Base-by-base conservation (phyloP, 129 eudicot species). In the Flaveria sonorensis region DNA sequence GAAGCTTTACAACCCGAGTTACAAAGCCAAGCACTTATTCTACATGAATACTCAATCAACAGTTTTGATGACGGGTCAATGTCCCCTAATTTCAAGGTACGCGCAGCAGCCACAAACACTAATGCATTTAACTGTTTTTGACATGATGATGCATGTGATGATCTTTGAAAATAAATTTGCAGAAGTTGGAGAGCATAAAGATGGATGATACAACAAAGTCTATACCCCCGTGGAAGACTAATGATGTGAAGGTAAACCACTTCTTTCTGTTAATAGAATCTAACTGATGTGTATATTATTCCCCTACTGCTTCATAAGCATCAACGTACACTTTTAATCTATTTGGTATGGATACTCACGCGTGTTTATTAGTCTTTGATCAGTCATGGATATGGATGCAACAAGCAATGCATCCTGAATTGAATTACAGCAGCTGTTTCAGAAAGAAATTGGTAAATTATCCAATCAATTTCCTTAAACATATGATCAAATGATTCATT, bases 301-400 rank as follows among this genome's bases (percentile, higher is more conserved):
- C 24, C 4, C 24, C 4, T 56, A 40, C 20, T 47, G 26, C 14
- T 23, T 45, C 20, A 21, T 59, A 36, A 39, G 42, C 66, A 36
- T 13, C 47, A 36, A 36, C 7, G 7, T 15, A 19, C n/a, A 36
- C 18, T 48, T 43, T 10, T 47, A 30, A 50, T 65, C 1, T 39
- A 3, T 11, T 52, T 0, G 12, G 4, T 13, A 36, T 16, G 26
- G 13, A 57, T 57, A 20, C 60, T 77, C 73, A 42, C 18, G 19
- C 55, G 21, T 71, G 15, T 46, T 46, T 28, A 13, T 30, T 66
- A 12, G 10, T 19, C n/a, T 32, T 60, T 32, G 21, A 68, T 74
- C 79, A 94, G 98, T 94, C 98, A 63, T 94, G 98, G 98, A 87
- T 94, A 91, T 91, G 97, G 96, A 94, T 94, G 98, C 98, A 94